A percentile compares a stretch with the other conserved stretches of the same genome.
phyloP scores from a whole-genome alignment of 176 grass and related monocot genomes.

The Triticum aestivum region DNA sequence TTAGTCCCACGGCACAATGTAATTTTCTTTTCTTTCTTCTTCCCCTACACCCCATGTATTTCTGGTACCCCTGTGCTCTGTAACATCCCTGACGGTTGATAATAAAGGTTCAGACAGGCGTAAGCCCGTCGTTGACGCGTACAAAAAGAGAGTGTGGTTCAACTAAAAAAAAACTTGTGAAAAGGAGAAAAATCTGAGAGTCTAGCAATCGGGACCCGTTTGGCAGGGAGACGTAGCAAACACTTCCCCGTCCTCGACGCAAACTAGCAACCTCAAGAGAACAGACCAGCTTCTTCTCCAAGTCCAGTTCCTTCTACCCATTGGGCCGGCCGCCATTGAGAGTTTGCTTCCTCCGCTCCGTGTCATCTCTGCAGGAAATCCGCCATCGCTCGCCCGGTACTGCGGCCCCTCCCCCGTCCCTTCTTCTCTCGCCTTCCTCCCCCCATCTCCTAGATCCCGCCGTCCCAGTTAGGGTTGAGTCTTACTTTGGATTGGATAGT shows the following conservation, averaged over 20 bases:
- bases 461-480: background rate
- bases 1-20: too few species aligned
- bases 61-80: too few species aligned
- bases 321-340: constrained; percentile 1
- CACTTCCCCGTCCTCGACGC: background rate
- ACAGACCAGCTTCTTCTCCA: background rate
- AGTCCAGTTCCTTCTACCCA: background rate
- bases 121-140: too few species aligned
- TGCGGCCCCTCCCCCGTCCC: background rate
- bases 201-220: too few species aligned
- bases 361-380: background rate
- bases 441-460: background rate
- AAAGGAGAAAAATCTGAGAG: too few species aligned
- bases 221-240: background rate
- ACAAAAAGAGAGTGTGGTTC: too few species aligned
- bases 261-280: too few species aligned
- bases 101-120: too few species aligned
- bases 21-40: too few species aligned
- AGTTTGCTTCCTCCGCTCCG: background rate
- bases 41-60: too few species aligned
- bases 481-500: background rate
- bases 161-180: too few species aligned
- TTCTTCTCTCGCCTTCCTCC: background rate
- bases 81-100: too few species aligned
- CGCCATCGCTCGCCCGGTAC: background rate